phyloP scores from a whole-genome alignment of 768 basidiomycete species.

The Mycena galopus region DNA sequence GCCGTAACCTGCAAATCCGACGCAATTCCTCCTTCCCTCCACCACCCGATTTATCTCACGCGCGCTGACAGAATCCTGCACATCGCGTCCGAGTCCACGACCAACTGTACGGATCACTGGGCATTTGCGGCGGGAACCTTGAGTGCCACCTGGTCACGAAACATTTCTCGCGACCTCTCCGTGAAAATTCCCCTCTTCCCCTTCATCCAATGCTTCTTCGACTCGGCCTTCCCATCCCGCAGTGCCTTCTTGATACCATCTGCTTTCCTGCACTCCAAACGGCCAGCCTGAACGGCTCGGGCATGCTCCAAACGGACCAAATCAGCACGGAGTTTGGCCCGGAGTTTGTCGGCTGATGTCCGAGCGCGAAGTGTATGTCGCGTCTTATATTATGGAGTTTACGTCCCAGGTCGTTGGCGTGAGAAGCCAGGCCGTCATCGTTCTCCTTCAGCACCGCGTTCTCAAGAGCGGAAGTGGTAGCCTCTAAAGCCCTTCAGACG shows the following conservation, averaged over 20 bases:
- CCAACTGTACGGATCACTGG: neutral
- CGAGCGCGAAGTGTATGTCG: neutral
- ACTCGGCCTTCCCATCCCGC: neutral
- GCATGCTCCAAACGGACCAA: neutral
- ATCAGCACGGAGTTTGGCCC: neutral
- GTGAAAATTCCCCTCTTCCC: neutral
- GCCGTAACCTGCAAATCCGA: neutral
- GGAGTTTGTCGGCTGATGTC: neutral
- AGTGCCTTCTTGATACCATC: neutral
- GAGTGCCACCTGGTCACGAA: neutral
- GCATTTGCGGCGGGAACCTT: neutral
- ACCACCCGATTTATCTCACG: no score
- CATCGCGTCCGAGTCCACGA: neutral
- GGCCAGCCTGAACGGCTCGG: neutral
- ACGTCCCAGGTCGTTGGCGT: constrained; percentile 14
- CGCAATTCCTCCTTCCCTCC: neutral
- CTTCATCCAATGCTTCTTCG: neutral
- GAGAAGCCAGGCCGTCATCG: neutral
- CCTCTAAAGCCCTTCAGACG: no score
- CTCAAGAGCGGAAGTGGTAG: no score
- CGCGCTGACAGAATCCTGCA: neutral
- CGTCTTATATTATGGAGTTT: no score
- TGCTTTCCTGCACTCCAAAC: neutral
- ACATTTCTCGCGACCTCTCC: neutral
- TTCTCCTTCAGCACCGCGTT: constrained; percentile 1